Base-by-base conservation (phyloP, 768 basidiomycete genomes). In the Hebeloma cylindrosporum region DNA sequence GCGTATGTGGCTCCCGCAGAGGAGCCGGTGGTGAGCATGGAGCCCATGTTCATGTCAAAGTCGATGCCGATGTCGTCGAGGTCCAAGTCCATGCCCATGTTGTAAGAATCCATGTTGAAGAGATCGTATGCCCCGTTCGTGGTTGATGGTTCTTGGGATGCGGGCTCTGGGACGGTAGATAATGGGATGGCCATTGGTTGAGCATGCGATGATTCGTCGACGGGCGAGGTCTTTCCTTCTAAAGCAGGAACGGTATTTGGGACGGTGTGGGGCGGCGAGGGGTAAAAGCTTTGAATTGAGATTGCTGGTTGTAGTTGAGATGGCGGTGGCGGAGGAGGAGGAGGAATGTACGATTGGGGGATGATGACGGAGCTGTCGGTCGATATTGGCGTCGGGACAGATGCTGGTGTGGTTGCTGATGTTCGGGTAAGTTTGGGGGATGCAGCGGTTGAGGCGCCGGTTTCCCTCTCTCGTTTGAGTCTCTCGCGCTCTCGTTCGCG, bases 401-500 rank as follows among this genome's bases (percentile, higher is more conserved):
- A 27, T 20, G 51, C 20, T 28, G 50, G 29, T 22, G 62, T 65
- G 21, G 61, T 54, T 4, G 60, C 56, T 14, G 56, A 52, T 25
- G 63, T 53, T 29, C 67, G 60, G 7, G 52, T 37, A 45, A 68
- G 52, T 34, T 61, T 65, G 6, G 71, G 71, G 1, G 71, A 70
- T 18, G 61, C 54, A 20, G 59, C 50, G n/a, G n/a, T n/a, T n/a
- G n/a, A n/a, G 22, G 51, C 43, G 2, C 62, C 71, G 27, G 65
- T 71, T 55, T 88, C 83, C 14, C 83, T 68, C 60, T 85, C 86
- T 35, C 75, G 69, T 53, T 80, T 80, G 35, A 88, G 72, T 20
- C 86, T 72, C 52, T 90, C 88, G 5, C 87, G 72, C 60, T 93
- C 89, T 45, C 73, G 72, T 48, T 92, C 90, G 13, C 90, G 72